Evolutionary conservation across 2,329 filamentous ascomycete genomes (phyloP).

Genomic region (Diaporthe capsici): DNA sequence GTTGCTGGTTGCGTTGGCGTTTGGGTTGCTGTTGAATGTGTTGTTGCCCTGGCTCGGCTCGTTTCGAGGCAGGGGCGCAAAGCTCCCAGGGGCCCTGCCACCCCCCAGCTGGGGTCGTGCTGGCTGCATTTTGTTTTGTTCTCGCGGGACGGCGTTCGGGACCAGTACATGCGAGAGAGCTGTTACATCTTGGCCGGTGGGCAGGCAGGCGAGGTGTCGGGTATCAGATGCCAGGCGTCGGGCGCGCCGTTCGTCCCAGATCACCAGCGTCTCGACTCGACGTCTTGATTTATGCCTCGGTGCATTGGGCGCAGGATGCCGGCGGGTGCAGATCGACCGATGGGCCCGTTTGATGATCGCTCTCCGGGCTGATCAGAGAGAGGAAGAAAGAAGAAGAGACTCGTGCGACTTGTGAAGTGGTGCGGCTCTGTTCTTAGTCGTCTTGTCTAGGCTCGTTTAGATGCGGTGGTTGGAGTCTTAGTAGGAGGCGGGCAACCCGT

Average conservation of each 20-base stretch:
- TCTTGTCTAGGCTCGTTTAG: background rate
- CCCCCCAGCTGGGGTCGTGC: constrained; percentile 56
- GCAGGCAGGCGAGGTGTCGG: constrained; percentile 21
- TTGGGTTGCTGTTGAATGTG: constrained; percentile 1
- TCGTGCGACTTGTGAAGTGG: background rate
- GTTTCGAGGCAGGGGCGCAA: constrained; percentile 64
- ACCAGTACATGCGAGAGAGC: constrained; percentile 43
- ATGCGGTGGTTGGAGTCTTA: constrained; percentile 24
- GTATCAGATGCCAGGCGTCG: constrained; percentile 28
- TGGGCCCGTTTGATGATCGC: constrained; percentile 7
- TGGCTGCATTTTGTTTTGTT: constrained; percentile 59
- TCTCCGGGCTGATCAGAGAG: background rate
- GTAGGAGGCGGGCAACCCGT: constrained; percentile 15
- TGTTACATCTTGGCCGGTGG: constrained; percentile 59
- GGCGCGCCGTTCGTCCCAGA: constrained; percentile 19
- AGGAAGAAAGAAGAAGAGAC: background rate
- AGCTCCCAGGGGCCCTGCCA: constrained; percentile 67
- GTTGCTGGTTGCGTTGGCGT: background rate
- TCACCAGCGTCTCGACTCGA: constrained; percentile 25
- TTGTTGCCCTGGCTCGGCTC: constrained; percentile 36
- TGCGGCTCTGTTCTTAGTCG: background rate
- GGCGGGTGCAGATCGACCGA: background rate
- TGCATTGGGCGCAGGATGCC: constrained; percentile 9
- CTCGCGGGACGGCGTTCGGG: constrained; percentile 45
- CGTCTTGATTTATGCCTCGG: constrained; percentile 20